Conservation (phyloP, 2,329 filamentous ascomycete species). For the Penicillium sp. region DNA sequence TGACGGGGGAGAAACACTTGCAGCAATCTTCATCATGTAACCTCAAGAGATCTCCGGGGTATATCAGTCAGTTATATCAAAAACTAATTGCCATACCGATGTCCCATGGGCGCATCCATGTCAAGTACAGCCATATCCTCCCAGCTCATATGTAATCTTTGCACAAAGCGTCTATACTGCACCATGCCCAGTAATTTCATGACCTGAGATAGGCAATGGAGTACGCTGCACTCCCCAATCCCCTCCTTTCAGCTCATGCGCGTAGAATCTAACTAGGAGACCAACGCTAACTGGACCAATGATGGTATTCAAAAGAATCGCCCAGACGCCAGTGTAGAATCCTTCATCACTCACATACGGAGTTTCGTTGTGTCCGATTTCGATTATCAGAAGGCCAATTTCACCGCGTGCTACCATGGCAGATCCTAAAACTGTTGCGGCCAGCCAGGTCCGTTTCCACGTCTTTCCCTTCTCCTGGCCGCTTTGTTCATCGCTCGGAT, state of each 20-base stretch:
- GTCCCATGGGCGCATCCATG: not conserved
- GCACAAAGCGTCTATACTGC: not conserved
- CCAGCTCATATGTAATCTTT: not conserved
- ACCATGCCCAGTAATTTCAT: not conserved
- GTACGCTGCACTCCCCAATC: conserved; percentile 27
- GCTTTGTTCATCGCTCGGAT: not conserved
- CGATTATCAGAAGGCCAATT: conserved; percentile 34
- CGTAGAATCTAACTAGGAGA: conserved; percentile 25
- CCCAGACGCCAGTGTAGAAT: conserved; percentile 29
- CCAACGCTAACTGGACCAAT: conserved; percentile 30
- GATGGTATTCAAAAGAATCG: conserved; percentile 35
- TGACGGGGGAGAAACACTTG: not conserved
- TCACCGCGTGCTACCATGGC: conserved; percentile 37
- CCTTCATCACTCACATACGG: conserved; percentile 19
- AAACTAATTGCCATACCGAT: not conserved
- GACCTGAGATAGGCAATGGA: not conserved
- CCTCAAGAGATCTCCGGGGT: not conserved
- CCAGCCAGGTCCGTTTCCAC: conserved; percentile 18
- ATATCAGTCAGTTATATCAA: not conserved
- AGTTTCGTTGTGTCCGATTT: conserved; percentile 33
- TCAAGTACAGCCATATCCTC: not conserved
- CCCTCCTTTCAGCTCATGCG: conserved; percentile 21
- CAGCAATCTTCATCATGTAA: not conserved
- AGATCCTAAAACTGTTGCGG: conserved; percentile 29
- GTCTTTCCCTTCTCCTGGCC: not conserved